A percentile compares a stretch with the other conserved stretches of the same genome.
phyloP scores from a whole-genome alignment of 2,329 filamentous ascomycete species.

The Macrophomina pseudophaseolina region DNA sequence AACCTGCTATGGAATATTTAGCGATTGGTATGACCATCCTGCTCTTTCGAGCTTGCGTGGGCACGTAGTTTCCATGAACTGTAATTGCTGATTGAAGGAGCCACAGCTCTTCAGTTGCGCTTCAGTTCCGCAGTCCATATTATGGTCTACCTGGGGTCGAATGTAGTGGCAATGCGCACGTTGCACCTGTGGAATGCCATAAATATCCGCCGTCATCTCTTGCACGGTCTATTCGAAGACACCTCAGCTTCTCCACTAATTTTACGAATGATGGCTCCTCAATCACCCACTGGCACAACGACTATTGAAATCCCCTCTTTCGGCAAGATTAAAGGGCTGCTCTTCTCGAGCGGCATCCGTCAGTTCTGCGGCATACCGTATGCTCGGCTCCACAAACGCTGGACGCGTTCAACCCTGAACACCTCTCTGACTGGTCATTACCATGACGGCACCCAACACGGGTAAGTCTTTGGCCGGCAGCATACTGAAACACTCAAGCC shows the following conservation, averaged over 20 bases:
- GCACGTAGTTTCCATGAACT: neutral
- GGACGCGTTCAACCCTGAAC: neutral
- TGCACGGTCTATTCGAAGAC: too few species aligned
- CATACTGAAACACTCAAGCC: too few species aligned
- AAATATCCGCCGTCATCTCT: too few species aligned
- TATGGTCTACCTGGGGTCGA: too few species aligned
- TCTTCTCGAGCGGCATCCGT: neutral
- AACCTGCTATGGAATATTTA: neutral
- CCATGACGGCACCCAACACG: neutral
- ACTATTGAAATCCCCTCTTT: neutral
- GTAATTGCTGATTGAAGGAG: too few species aligned
- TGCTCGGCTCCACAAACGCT: neutral
- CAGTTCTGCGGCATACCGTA: conserved; percentile 6
- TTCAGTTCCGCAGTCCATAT: too few species aligned
- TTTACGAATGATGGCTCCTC: neutral
- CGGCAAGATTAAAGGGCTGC: neutral
- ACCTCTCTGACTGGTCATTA: neutral
- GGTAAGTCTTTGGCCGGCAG: neutral
- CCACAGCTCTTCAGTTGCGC: too few species aligned
- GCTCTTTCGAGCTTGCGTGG: too few species aligned
- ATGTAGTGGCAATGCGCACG: too few species aligned
- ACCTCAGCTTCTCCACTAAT: neutral
- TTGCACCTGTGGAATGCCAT: too few species aligned
- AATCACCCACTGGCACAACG: neutral
- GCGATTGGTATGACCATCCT: neutral